Evolutionary conservation across 345 rosid genomes (phyloP).

Genomic region (Boechera retrofracta): DNA sequence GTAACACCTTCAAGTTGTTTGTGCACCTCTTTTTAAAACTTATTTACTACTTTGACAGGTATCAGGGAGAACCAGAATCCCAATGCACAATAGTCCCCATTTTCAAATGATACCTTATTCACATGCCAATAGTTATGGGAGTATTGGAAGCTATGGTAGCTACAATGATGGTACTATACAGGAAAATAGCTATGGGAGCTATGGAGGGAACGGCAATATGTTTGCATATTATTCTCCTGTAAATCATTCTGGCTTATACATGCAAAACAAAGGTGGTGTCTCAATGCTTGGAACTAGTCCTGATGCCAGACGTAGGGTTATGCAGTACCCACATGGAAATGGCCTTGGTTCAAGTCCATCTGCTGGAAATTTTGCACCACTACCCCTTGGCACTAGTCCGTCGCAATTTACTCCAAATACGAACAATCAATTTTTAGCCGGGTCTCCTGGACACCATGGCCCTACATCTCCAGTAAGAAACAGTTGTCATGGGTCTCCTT

Average conservation of each 20-base stretch:
- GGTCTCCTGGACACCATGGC: constrained; percentile 96
- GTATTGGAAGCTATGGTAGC: constrained; percentile 96
- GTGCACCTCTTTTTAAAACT: constrained; percentile 33
- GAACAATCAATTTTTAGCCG: constrained; percentile 63
- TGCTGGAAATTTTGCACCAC: constrained; percentile 87
- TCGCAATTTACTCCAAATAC: constrained; percentile 92
- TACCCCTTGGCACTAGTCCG: constrained; percentile 96
- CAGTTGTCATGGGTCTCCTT: constrained; percentile 90
- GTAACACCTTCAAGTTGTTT: constrained; percentile 31
- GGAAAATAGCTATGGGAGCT: constrained; percentile 92
- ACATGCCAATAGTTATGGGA: constrained; percentile 87
- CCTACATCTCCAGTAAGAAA: constrained; percentile 94
- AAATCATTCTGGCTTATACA: constrained; percentile 80
- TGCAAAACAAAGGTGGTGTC: constrained; percentile 73
- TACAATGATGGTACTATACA: constrained; percentile 80
- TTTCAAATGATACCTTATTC: constrained; percentile 69
- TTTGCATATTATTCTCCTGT: constrained; percentile 93
- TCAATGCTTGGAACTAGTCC: constrained; percentile 91
- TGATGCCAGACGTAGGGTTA: constrained; percentile 80
- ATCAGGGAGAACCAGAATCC: constrained; percentile 67
- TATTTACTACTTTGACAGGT: constrained; percentile 55
- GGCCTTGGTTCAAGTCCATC: constrained; percentile 94
- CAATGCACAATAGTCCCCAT: constrained; percentile 84
- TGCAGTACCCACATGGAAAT: constrained; percentile 79
- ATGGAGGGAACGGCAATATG: constrained; percentile 74